Conservation (phyloP, 208 protist species). For the Leishmania turanica region DNA sequence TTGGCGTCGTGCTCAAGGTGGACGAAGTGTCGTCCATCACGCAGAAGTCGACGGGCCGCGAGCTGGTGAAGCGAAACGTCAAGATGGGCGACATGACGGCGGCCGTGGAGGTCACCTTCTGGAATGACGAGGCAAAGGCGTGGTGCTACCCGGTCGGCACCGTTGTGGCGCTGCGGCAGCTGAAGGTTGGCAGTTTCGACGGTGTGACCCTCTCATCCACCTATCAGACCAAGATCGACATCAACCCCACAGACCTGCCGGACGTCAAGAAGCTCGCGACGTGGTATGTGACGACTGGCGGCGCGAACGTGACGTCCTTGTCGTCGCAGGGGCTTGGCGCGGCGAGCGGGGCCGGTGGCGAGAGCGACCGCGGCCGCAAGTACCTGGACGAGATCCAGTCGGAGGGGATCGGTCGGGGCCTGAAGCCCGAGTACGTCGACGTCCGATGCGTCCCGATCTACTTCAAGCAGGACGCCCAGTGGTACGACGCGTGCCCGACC, state of each 20-base stretch:
- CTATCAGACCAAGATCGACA: constrained; percentile 83
- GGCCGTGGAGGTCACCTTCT: constrained; percentile 87
- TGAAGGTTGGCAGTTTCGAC: constrained; percentile 86
- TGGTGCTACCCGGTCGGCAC: constrained; percentile 69
- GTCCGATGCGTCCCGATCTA: constrained; percentile 90
- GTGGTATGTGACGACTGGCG: constrained; percentile 88
- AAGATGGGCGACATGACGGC: constrained; percentile 82
- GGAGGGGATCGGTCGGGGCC: constrained; percentile 74
- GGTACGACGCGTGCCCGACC: constrained; percentile 91
- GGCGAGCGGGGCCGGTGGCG: constrained; percentile 35
- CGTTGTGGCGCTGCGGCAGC: constrained; percentile 83
- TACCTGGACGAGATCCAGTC: constrained; percentile 84
- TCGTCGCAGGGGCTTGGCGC: constrained; percentile 52
- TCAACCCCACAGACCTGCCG: constrained; percentile 72
- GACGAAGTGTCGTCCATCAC: constrained; percentile 74
- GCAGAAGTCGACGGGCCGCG: constrained; percentile 81
- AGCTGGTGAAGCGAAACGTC: constrained; percentile 82
- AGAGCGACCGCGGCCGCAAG: constrained; percentile 81
- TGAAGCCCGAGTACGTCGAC: constrained; percentile 88
- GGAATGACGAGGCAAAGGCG: constrained; percentile 85
- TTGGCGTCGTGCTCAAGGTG: constrained; percentile 79
- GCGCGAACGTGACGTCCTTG: constrained; percentile 77
- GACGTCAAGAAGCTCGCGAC: constrained; percentile 85
- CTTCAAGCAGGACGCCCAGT: constrained; percentile 91
- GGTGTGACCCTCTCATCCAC: constrained; percentile 86